Evolutionary conservation across 2,329 filamentous ascomycete species (phyloP).

Genomic region (Neodidymelliopsis sp.): DNA sequence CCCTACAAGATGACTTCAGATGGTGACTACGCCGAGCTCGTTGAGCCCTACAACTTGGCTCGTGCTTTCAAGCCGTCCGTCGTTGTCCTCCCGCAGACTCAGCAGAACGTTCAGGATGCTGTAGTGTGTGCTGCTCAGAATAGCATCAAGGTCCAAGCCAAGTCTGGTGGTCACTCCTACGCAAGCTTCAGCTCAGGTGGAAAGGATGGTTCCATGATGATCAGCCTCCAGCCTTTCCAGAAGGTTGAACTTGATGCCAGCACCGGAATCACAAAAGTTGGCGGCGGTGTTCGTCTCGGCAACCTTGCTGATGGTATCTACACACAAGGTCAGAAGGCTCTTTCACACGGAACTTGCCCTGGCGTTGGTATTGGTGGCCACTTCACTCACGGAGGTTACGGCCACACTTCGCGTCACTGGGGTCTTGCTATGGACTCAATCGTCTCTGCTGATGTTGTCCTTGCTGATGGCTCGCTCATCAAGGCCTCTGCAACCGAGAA

Average conservation of each 20-base stretch:
- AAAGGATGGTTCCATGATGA: constrained; percentile 57
- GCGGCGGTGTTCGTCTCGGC: constrained; percentile 59
- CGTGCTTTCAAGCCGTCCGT: constrained; percentile 58
- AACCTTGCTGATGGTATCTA: constrained; percentile 47
- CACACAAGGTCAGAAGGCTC: constrained; percentile 48
- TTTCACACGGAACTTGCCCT: constrained; percentile 63
- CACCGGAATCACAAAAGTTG: constrained; percentile 54
- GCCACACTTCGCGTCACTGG: constrained; percentile 46
- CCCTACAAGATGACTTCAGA: constrained; percentile 41
- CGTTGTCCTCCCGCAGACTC: constrained; percentile 63
- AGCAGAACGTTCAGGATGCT: constrained; percentile 63
- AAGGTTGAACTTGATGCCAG: constrained; percentile 52
- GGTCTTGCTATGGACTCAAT: constrained; percentile 48
- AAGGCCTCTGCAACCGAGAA: constrained; percentile 44
- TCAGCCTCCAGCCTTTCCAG: constrained; percentile 58
- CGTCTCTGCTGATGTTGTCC: constrained; percentile 47
- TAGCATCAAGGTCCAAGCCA: constrained; percentile 65
- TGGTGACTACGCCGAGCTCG: constrained; percentile 34
- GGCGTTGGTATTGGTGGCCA: constrained; percentile 51
- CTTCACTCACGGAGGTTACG: constrained; percentile 47
- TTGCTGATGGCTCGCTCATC: constrained; percentile 49
- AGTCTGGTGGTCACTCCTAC: constrained; percentile 71
- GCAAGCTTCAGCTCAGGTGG: constrained; percentile 60
- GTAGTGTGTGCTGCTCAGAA: constrained; percentile 64
- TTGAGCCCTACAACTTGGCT: constrained; percentile 49